Conservation (phyloP, 345 rosid genomes). For the Adansonia digitata region DNA sequence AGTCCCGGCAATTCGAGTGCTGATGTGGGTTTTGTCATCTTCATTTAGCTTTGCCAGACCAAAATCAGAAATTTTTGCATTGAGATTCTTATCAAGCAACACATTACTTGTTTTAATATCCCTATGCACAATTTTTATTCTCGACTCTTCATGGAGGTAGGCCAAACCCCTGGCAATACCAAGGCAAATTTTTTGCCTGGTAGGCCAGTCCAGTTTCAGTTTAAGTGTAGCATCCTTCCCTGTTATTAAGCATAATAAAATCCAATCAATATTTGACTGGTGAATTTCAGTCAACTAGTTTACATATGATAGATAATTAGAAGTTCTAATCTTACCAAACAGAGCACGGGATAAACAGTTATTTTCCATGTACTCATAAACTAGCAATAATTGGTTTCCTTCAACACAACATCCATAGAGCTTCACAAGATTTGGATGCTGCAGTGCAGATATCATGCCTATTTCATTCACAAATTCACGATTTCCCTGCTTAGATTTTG, state of each 20-base stretch:
- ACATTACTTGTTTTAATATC: conserved; percentile 90
- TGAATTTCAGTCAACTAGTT: background rate
- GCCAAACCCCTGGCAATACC: conserved; percentile 76
- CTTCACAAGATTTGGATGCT: too few species aligned
- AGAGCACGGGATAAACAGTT: conserved; percentile 60
- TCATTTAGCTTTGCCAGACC: conserved; percentile 83
- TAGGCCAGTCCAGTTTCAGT: conserved; percentile 65
- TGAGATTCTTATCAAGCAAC: conserved; percentile 70
- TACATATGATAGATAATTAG: background rate
- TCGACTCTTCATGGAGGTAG: conserved; percentile 78
- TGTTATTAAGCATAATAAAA: conserved; percentile 15
- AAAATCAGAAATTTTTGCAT: conserved; percentile 85
- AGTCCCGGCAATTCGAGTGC: conserved; percentile 82
- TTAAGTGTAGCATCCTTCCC: conserved; percentile 43
- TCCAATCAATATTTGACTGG: background rate
- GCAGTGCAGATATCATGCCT: too few species aligned
- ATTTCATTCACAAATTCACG: too few species aligned
- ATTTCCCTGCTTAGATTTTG: conserved; percentile 74
- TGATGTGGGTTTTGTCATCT: too few species aligned
- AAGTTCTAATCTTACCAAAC: conserved; percentile 39
- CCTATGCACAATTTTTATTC: conserved; percentile 78
- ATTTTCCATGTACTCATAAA: conserved; percentile 70
- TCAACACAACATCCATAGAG: conserved; percentile 72
- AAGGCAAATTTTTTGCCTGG: conserved; percentile 57
- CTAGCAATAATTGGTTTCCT: conserved; percentile 65